Base-by-base conservation (phyloP, 495 filamentous ascomycete species). In the Aspergillus cristatus region DNA sequence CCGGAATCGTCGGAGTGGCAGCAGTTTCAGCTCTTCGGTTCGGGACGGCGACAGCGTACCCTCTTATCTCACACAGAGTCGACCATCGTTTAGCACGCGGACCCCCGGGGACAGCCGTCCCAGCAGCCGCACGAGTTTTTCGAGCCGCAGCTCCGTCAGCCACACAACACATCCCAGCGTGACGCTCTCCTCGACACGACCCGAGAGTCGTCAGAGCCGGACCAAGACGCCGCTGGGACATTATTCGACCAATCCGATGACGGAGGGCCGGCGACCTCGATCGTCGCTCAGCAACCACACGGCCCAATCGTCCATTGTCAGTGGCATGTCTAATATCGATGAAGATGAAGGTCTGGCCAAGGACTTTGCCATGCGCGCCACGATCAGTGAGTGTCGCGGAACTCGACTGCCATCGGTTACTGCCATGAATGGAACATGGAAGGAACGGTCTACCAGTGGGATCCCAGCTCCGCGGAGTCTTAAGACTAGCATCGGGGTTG, bases 131-230 rank as follows among this genome's bases (percentile, higher is more conserved):
- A 64, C 63, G 10, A 68, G 60, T 32, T 65, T 46, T 47, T 62
- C 67, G 24, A 67, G 57, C 34, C 62, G 51, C 35, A 62, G 62
- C 45, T 65, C 64, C 3, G 60, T 67, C 42, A 65, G 65, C 38
- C 62, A 63, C 7, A 64, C 55, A 35, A 57, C 57, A 14, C 58
- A 67, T 38, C 54, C 62, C 13, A 55, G 53, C 20, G 33, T 33
- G 42, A 42, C 32, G 40, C 54, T 35, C 50, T 47, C 13, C 29
- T 62, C 43, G 33, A 50, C 38, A 13, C 65, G 64, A 32, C 76
- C 80, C 4, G 82, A 86, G 18, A 84, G 84, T 41, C 77, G 84
- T 32, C 72, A 77, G 50, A 86, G 81, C 50, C 72, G 81, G 20
- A 65, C 78, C 11, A 74, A 82, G 24, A 87, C 84, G 3, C 79